Conservation (phyloP, 2,329 filamentous ascomycete species). For the Botryotinia globosa region DNA sequence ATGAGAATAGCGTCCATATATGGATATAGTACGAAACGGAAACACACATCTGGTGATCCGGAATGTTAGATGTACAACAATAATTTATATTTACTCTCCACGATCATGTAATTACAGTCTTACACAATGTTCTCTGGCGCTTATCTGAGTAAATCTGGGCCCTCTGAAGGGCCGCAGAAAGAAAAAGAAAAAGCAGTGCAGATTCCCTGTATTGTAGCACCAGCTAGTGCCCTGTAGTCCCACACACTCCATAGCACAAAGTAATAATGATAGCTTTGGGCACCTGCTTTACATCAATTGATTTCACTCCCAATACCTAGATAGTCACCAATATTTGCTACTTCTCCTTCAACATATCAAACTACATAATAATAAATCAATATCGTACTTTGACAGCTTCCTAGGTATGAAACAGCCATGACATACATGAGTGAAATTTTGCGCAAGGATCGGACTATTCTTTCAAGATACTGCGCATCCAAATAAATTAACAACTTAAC, state of each 20-base stretch:
- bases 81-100: neutral
- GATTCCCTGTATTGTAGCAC: slow-evolving; percentile 1
- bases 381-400: neutral
- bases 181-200: slow-evolving; percentile 2
- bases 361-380: neutral
- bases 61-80: neutral
- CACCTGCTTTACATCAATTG: neutral
- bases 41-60: neutral
- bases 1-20: neutral
- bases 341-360: neutral
- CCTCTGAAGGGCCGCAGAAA: slow-evolving; percentile 15
- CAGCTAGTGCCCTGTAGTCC: slow-evolving; percentile 10
- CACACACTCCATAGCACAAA: slow-evolving; percentile 9
- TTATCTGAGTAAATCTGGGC: slow-evolving; percentile 20
- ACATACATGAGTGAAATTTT: slow-evolving; percentile 15
- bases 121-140: slow-evolving; percentile 11
- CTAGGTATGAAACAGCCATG: slow-evolving; percentile 17
- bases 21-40: neutral
- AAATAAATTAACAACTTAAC: slow-evolving; percentile 19
- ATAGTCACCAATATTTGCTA: slow-evolving; percentile 6
- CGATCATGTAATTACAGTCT: neutral
- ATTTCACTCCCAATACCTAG: neutral
- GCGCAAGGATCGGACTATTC: slow-evolving; percentile 17
- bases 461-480: slow-evolving; percentile 17
- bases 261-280: slow-evolving; percentile 19